These are phyloP conservation scores for Lasiodiplodia hormozganensis DNA, from an alignment of 2,329 filamentous ascomycete species.

Conservation along the genomic window DNA sequence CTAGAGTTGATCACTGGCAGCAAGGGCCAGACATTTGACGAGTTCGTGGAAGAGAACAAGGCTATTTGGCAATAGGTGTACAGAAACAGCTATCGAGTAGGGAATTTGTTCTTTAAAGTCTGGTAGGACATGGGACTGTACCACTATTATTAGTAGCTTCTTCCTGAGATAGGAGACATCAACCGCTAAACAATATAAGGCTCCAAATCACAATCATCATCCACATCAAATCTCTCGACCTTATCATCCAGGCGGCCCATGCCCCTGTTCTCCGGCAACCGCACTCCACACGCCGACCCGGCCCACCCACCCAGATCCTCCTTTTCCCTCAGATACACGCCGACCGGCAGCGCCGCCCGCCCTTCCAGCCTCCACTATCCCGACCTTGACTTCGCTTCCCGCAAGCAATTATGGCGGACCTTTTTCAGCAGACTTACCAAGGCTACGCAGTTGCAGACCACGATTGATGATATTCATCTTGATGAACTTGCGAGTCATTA, in stretches of 20 bases:
- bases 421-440: conserved; percentile 21
- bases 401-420: conserved; percentile 27
- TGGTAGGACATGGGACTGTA: too few species aligned
- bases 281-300: conserved; percentile 6
- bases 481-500: background rate
- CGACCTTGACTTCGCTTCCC: conserved; percentile 11
- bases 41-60: background rate
- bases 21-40: background rate
- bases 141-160: too few species aligned
- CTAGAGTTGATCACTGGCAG: background rate
- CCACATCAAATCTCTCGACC: conserved; percentile 30
- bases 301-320: conserved; percentile 7
- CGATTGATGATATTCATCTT: conserved; percentile 11
- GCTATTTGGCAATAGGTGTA: background rate
- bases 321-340: conserved; percentile 29
- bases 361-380: conserved; percentile 30
- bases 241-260: conserved; percentile 30
- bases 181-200: conserved; percentile 23
- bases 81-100: too few species aligned
- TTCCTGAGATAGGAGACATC: too few species aligned
- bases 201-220: conserved; percentile 31
- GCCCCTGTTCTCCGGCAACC: conserved; percentile 8
- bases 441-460: background rate
- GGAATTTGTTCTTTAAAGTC: too few species aligned
- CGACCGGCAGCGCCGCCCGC: conserved; percentile 24